Evolutionary conservation across 805 yeast species (phyloP), one percentile per base, ranked within the genome.

Genomic region (Pichia cabralensis): DNA sequence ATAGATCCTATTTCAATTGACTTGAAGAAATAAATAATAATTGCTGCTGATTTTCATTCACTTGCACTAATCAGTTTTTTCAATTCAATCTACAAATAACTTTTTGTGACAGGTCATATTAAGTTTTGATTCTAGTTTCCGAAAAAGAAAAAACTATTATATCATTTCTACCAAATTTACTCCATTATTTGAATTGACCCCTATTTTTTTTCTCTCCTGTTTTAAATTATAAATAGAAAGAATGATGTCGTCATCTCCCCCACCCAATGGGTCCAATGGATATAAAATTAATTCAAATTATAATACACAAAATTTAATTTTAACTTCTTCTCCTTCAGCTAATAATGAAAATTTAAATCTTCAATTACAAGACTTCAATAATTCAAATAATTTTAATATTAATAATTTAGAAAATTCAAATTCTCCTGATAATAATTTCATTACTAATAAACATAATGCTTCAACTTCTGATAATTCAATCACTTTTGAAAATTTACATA

Each of bases 171-270:
- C n/a, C n/a, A n/a, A n/a, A n/a, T n/a, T n/a, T n/a, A n/a, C n/a
- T n/a, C n/a, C n/a, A n/a, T n/a, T n/a, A n/a, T n/a, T n/a, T n/a
- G n/a, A n/a, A n/a, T n/a, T n/a, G n/a, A n/a, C 20, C 19, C 20
- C n/a, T 15, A 15, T 17, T 13, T 5, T 16, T 16, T 15, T 12
- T 14, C 10, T 8, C 27, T 25, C 5, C 8, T 25, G 6, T 2
- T 26, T 13, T 19, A 6, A 11, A 5, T 16, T 13, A 20, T 13
- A 15, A n/a, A 22, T 23, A 11, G 13, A 31, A 27, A 36, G 32
- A 27, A 55, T 55, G 60, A 55, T 55, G 60, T 52, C 60, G 37
- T 55, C 60, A 44, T 53, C 59, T 30, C 60, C 60, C 32, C 57
- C 60, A 30, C 55, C 52, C 20, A 41, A 44, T 31, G 45, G 43